Evolutionary conservation across 75 land plant genomes (phyloP), one percentile per base, ranked within the genome.

Genomic region (Sequoiadendron giganteum): DNA sequence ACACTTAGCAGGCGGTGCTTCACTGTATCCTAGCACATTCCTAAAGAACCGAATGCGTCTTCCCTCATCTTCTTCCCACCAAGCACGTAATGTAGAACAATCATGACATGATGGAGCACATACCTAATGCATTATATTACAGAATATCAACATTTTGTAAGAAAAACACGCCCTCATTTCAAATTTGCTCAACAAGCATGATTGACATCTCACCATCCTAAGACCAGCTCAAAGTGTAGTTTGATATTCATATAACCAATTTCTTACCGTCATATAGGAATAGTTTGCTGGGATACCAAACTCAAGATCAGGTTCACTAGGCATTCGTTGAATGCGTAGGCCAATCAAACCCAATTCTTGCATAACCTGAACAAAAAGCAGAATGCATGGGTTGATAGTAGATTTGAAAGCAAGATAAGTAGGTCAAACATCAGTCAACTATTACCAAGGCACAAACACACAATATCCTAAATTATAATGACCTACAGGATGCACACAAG

Each of bases 101-200:
- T 98, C 99, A 90, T 98, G 99, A 87, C 99, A 98, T 73, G 99
- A 98, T 84, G 99, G 99, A 47, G 99, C 99, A 90, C 99, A 98
- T 32, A 98, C 99, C 99, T 97, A 82, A 47, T 83, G 28, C 19
- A 32, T 86, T 32, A 85, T 21, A 61, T 32, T 85, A 10, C 34
- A 38, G 40, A 21, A 86, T 38, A 86, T 86, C 78, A 58, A 76
- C 83, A 38, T 38, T 39, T 56, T 38, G 83, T 11, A 8, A 70
- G 34, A 30, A 56, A 70, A 30, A 75, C 14, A 54, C 21, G 34
- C 34, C 45, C 25, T 11, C 19, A 10, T 56, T 36, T 32, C 40
- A 25, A 21, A 38, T 25, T 49, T 40, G 1, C 30, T 77, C 36
- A 72, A 40, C 21, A 85, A 85, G 9, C 83, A 77, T 38, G 14